A percentile compares a stretch with the other conserved stretches of the same genome.
These are phyloP conservation scores for Gliomastix tumulicola DNA, from an alignment of 2,329 filamentous ascomycete genomes.

Conservation along the genomic window DNA sequence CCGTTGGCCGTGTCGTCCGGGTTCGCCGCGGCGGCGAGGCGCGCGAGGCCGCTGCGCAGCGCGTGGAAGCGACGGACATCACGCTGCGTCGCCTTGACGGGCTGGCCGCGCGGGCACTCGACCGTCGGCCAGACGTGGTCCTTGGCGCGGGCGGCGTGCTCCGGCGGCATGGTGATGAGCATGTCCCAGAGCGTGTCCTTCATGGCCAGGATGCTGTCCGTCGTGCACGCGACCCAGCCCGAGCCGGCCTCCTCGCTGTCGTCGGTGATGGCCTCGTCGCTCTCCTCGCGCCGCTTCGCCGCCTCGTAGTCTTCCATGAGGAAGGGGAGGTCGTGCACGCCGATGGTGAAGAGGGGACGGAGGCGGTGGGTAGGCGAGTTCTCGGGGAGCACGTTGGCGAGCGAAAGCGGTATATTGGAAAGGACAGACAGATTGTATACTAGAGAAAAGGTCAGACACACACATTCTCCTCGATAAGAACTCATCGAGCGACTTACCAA, in stretches of 20 bases:
- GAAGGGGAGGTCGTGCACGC: constrained; percentile 84
- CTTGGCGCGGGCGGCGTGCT: constrained; percentile 48
- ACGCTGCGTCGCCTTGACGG: constrained; percentile 80
- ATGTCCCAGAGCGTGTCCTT: constrained; percentile 87
- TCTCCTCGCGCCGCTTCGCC: constrained; percentile 26
- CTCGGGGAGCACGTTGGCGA: constrained; percentile 61
- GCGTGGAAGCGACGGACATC: constrained; percentile 75
- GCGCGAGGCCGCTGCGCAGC: constrained; percentile 56
- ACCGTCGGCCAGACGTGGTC: constrained; percentile 70
- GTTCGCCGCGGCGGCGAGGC: constrained; percentile 23
- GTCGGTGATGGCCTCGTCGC: constrained; percentile 20
- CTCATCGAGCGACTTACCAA: too few species aligned
- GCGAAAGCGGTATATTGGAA: constrained; percentile 74
- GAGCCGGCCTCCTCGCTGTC: constrained; percentile 40
- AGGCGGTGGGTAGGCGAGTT: constrained; percentile 58
- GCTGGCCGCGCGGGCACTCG: constrained; percentile 54
- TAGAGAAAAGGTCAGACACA: constrained; percentile 31
- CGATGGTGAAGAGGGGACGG: constrained; percentile 83
- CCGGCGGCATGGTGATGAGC: constrained; percentile 71
- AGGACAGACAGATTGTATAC: constrained; percentile 94
- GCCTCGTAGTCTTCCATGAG: constrained; percentile 56
- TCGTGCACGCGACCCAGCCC: constrained; percentile 93
- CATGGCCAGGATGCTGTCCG: constrained; percentile 83
- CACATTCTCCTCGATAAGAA: constrained; percentile 5
- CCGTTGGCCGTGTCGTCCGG: constrained; percentile 6